Percentiles rank a stretch among this genome's conserved stretches.
Evolutionary conservation across 2,329 filamentous ascomycete species (phyloP).

Genomic region (Botryotinia calthae): DNA sequence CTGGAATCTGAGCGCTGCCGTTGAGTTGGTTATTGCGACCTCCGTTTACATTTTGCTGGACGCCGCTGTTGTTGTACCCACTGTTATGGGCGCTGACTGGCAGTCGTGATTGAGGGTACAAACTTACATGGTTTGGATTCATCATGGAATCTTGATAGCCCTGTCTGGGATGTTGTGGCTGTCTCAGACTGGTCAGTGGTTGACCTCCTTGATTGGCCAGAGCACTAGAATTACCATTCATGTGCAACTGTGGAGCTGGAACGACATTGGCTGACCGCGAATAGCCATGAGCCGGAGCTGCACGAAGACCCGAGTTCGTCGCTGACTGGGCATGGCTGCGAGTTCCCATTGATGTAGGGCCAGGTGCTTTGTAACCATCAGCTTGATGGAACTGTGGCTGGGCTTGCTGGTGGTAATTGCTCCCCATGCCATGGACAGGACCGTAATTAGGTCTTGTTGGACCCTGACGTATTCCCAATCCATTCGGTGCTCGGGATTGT

Average conservation of each 20-base stretch:
- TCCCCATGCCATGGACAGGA: background rate
- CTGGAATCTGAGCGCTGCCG: background rate
- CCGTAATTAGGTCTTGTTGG: fast-evolving
- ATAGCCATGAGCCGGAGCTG: too few species aligned
- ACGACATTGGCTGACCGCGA: too few species aligned
- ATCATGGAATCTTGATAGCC: too few species aligned
- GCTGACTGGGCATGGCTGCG: too few species aligned
- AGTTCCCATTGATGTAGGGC: fast-evolving
- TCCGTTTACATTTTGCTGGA: fast-evolving
- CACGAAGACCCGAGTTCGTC: too few species aligned
- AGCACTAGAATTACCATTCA: too few species aligned
- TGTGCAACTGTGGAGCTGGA: too few species aligned
- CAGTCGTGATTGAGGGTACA: background rate
- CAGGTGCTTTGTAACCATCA: too few species aligned
- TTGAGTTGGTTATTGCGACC: background rate
- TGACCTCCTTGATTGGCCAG: too few species aligned
- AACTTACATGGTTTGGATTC: too few species aligned
- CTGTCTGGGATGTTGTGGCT: too few species aligned
- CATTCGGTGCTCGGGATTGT: background rate
- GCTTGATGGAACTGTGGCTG: background rate
- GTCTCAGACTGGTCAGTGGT: too few species aligned
- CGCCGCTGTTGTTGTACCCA: background rate
- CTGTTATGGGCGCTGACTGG: fast-evolving
- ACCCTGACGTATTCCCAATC: background rate
- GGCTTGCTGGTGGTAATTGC: background rate